These are phyloP conservation scores for Chaetomium strumarium DNA, from an alignment of 2,329 filamentous ascomycete species.

Conservation along the genomic window DNA sequence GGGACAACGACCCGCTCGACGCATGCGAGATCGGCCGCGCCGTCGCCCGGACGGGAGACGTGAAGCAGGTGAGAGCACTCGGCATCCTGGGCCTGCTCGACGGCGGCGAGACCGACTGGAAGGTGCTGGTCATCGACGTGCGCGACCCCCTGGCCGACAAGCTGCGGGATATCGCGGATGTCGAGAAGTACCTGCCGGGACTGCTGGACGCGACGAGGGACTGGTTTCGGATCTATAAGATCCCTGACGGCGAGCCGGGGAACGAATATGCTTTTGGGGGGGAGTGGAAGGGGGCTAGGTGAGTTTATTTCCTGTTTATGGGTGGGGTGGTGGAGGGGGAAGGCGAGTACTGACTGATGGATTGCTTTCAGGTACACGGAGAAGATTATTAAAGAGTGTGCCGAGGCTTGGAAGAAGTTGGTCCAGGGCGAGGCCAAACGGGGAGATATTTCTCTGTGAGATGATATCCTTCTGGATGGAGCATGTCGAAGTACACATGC, in stretches of 20 bases:
- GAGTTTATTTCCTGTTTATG: slow-evolving; percentile 29
- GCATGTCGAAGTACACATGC: slow-evolving; percentile 13
- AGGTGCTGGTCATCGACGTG: slow-evolving; percentile 97
- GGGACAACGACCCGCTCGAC: slow-evolving; percentile 97
- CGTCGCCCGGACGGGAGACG: slow-evolving; percentile 85
- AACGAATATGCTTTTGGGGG: slow-evolving; percentile 99
- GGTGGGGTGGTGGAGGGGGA: too few relatives aligned
- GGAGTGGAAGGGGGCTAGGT: slow-evolving; percentile 99
- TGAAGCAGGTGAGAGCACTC: slow-evolving; percentile 99
- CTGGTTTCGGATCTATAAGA: slow-evolving; percentile 99
- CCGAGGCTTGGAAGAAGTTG: slow-evolving; percentile 91
- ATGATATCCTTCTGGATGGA: slow-evolving; percentile 23
- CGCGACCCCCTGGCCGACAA: slow-evolving; percentile 92
- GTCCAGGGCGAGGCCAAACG: slow-evolving; percentile 78
- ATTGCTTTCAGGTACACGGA: slow-evolving; percentile 65
- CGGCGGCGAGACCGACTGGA: slow-evolving; percentile 99
- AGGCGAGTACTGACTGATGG: background rate
- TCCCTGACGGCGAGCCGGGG: slow-evolving; percentile 98
- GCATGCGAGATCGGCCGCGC: slow-evolving; percentile 98
- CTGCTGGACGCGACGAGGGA: slow-evolving; percentile 96
- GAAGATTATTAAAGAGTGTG: slow-evolving; percentile 89
- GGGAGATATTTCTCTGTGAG: slow-evolving; percentile 76
- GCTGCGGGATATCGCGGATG: slow-evolving; percentile 96
- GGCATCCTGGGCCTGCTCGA: slow-evolving; percentile 98
- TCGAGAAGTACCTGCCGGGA: slow-evolving; percentile 92